Evolutionary conservation across 306 rosid genomes (phyloP), one percentile per base, ranked within the genome.

Genomic region (Corylus americana): DNA sequence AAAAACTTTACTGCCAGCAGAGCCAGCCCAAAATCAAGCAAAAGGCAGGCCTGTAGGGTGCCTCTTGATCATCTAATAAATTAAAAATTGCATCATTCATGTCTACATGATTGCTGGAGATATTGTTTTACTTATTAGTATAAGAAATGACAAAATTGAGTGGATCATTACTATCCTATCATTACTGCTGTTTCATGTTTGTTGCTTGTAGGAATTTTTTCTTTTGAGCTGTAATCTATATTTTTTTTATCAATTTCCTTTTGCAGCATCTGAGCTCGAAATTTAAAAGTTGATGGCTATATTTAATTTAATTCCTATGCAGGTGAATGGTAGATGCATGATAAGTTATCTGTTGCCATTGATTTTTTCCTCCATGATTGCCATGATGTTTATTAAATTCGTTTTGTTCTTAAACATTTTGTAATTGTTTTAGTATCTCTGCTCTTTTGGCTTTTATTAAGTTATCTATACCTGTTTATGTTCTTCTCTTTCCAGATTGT

Each of bases 1-100:
- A 35, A 66, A 79, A 83, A n/a, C 71, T 75, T 76, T 66, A 2
- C 31, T 17, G 64, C 68, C 73, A 50, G 42, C 22, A 18, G 47
- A 64, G 78, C 81, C 68, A 73, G 84, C 84, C 82, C 89, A 79
- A 73, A 78, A 57, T 48, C 81, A 79, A 70, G 82, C 90, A 71
- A 42, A 37, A 71, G 75, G 82, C 78, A 47, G 29, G 78, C 39
- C 76, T 71, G 85, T 62, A 74, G 74, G 74, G 62, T 63, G 35
- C 73, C 44, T 39, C 6, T 39, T 39, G 44, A 39, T 4, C 44
- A 39, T 39, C 35, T 31, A 31, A 31, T 31, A 31, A 31, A 31
- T 31, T 31, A 31, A 31, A 31, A 31, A 31, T 31, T 31, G 35
- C 35, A 31, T 31, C 35, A 31, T 31, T 31, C 44, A 39, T 39